phyloP scores from a whole-genome alignment of 1,284 basidiomycete species.

The Sutorius eximius region DNA sequence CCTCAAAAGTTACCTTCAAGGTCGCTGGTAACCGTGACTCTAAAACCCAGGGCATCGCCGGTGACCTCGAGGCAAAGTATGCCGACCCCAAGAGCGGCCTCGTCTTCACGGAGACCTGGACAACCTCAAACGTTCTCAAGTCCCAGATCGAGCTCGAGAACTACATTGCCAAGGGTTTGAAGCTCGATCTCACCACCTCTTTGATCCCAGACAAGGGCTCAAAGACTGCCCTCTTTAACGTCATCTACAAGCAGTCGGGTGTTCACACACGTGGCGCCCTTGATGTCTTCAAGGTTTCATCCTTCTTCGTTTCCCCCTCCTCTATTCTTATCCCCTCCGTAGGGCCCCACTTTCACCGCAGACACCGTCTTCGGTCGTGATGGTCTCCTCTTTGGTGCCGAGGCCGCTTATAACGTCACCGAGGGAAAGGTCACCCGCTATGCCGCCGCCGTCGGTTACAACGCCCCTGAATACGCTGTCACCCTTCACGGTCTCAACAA shows the following conservation, averaged over 20 bases:
- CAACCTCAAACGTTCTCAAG: constrained; percentile 88
- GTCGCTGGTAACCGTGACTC: constrained; percentile 78
- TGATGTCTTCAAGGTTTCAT: constrained; percentile 90
- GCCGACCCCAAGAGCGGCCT: constrained; percentile 86
- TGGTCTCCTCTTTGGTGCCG: constrained; percentile 95
- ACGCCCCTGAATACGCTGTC: constrained; percentile 95
- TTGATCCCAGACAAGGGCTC: constrained; percentile 84
- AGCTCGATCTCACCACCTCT: constrained; percentile 87
- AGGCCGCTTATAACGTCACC: constrained; percentile 95
- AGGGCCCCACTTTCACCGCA: constrained; percentile 97
- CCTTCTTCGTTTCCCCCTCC: background rate
- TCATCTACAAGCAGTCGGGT: constrained; percentile 95
- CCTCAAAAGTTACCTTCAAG: constrained; percentile 87
- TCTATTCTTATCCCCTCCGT: constrained; percentile 8
- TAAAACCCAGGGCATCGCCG: constrained; percentile 71
- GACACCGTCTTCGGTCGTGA: constrained; percentile 96
- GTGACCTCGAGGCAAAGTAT: constrained; percentile 92
- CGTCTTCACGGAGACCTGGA: constrained; percentile 93
- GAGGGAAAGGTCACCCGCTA: constrained; percentile 92
- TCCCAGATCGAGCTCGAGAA: constrained; percentile 96
- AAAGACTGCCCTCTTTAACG: constrained; percentile 82
- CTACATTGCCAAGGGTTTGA: constrained; percentile 96
- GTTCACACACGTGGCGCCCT: constrained; percentile 91
- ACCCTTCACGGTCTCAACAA: constrained; percentile 95
- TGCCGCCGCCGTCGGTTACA: constrained; percentile 91